Evolutionary conservation across 306 rosid species (phyloP).

Genomic region (Phaseolus lunatus): DNA sequence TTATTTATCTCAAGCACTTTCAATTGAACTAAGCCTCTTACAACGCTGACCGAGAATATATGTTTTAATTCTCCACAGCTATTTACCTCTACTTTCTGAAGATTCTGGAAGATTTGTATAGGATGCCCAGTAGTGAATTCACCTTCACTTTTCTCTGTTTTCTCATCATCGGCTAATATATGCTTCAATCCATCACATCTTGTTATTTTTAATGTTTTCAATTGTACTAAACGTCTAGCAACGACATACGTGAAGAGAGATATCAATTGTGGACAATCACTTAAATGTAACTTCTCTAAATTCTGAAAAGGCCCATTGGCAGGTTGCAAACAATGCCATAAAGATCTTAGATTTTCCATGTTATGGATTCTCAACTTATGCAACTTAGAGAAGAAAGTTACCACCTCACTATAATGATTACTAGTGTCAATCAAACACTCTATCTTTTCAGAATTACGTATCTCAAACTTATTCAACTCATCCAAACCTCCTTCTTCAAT

Average conservation of each 20-base stretch:
- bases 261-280: conserved; percentile 9
- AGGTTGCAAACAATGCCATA: conserved; percentile 19
- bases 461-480: conserved; percentile 6
- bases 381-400: conserved; percentile 32
- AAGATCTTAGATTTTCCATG: conserved; percentile 6
- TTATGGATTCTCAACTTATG: background rate
- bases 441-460: background rate
- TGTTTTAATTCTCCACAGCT: background rate
- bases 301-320: conserved; percentile 10
- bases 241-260: background rate
- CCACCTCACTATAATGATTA: background rate
- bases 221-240: background rate
- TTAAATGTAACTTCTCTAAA: background rate
- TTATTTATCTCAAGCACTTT: background rate
- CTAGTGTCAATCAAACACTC: conserved; percentile 33
- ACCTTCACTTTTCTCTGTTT: background rate
- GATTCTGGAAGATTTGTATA: conserved; percentile 28
- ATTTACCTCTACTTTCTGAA: background rate
- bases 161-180: conserved; percentile 24
- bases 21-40: background rate
- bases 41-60: background rate
- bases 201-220: background rate
- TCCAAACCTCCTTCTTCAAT: conserved; percentile 8
- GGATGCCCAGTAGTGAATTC: background rate
- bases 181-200: background rate